Evolutionary conservation across 2,329 filamentous ascomycete species (phyloP).

Genomic region (Nothophaeocryptopus gaeumannii): DNA sequence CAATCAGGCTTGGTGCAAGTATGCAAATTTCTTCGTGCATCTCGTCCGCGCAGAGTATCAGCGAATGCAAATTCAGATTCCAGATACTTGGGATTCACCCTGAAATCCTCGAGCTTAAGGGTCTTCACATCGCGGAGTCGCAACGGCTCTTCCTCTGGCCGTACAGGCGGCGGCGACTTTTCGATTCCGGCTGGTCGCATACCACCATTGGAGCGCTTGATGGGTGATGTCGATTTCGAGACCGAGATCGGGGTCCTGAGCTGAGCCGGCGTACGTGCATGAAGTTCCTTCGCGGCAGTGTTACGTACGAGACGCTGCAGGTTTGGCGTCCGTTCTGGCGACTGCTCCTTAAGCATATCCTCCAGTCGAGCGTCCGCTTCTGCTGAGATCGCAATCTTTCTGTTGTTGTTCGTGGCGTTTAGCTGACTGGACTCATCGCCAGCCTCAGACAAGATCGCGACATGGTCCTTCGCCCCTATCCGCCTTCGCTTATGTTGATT

Average conservation of each 20-base stretch:
- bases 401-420: constrained; percentile 6
- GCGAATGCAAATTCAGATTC: constrained; percentile 71
- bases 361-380: constrained; percentile 22
- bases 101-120: constrained; percentile 72
- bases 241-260: constrained; percentile 8
- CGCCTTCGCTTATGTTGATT: constrained; percentile 12
- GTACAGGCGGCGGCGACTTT: constrained; percentile 24
- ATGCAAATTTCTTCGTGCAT: constrained; percentile 66
- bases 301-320: neutral
- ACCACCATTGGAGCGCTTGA: constrained; percentile 7
- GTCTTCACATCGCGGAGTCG: constrained; percentile 57
- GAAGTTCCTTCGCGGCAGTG: neutral
- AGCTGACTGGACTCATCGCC: constrained; percentile 25
- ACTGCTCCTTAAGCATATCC: constrained; percentile 22
- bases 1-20: constrained; percentile 75
- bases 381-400: neutral
- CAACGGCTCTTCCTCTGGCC: constrained; percentile 46
- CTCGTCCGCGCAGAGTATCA: constrained; percentile 69
- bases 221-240: constrained; percentile 3
- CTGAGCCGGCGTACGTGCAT: constrained; percentile 2
- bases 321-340: constrained; percentile 15
- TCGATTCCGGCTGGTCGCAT: constrained; percentile 8
- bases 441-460: constrained; percentile 30
- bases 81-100: constrained; percentile 71
- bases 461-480: constrained; percentile 19